Evolutionary conservation across 2,329 filamentous ascomycete species (phyloP), one percentile per base, ranked within the genome.

Genomic region (Xylariomycetidae sp.): DNA sequence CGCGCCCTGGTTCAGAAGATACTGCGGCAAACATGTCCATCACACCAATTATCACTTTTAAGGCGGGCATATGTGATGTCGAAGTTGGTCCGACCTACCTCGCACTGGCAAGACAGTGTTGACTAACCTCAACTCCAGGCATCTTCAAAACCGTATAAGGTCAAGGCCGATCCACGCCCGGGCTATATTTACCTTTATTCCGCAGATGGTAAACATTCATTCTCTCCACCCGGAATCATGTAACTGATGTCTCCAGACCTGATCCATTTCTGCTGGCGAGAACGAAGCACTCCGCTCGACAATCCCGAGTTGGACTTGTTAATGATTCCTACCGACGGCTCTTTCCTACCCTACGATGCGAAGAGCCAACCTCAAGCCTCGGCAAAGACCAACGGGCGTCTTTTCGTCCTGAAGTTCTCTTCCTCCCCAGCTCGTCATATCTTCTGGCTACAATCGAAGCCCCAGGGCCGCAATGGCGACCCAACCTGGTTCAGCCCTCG

Each of bases 241-340:
- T 23, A n/a, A 8, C 41, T 52, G 19, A 58, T 34, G 16, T 12
- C 27, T 27, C n/a, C 45, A 88, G 85, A 96, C 33, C 77, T 98
- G 40, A 74, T 94, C 41, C 89, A 96, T 68, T 95, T 98, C 67
- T 96, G 89, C 76, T 98, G 94, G 94, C 84, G 89, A 46, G 81
- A 86, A 53, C 83, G 92, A 47, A 74, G 71, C 47, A 76, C 78
- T 38, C 69, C 81, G 15, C 64, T 87, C 46, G 77, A 84, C 43
- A 67, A 85, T 38, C 83, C 89, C 37, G 84, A 92, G 40, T 67
- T 95, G 43, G 89, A 98, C 58, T 76, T 98, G 23, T 79, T 96
- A 51, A 96, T 96, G 86, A 82, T 98, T 33, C 90, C 92, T 15
- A 74, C 76, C 34, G 94, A 98, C 59, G 87, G 85, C 49, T 82